Evolutionary conservation across 1,284 basidiomycete species (phyloP), one percentile per base, ranked within the genome.

Genomic region (Fomitopsis schrenkii): DNA sequence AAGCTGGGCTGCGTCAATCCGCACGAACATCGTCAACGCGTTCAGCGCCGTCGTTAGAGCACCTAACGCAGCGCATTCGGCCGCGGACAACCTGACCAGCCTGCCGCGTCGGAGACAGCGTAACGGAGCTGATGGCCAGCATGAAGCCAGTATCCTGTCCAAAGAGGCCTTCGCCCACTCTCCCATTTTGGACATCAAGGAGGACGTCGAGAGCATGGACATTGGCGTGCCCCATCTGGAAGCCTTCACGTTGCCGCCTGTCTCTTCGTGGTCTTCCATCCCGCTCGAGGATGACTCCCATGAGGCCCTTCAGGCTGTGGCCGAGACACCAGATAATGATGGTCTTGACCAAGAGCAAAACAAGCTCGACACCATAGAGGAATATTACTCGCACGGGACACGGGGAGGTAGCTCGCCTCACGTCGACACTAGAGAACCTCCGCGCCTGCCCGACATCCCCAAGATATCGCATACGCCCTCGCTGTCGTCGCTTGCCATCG

Each of bases 21-120:
- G 66, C 57, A 73, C 74, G 9, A 78, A 76, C 46, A 62, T 79
- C 19, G 70, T 72, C 65, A 71, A 72, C 59, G 76, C 74, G 5
- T 68, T 78, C 46, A 72, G 71, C 48, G 68, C 70, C 1, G 71
- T 77, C 52, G 72, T 72, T 19, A 65, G 74, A 26, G 66, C 50
- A 52, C 62, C 63, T 45, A 44, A 15, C 44, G 52, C 57, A 35
- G 55, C 4, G 1, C 17, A 57, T 2, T 14, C 41, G 0, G 8
- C 36, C 15, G 33, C 30, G 22, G 67, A 69, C 56, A 61, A 40
- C 10, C 63, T 70, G 57, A 68, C 69, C 3, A 57, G 14, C 22
- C 35, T 59, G 3, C 67, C 68, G 12, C 53, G 38, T 45, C 66
- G 67, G 26, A 66, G 52, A 22, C 60, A 59, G 17, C 62, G 61